Base-by-base conservation (phyloP, 2,329 filamentous ascomycete species). In the Pseudogymnoascus sp. region DNA sequence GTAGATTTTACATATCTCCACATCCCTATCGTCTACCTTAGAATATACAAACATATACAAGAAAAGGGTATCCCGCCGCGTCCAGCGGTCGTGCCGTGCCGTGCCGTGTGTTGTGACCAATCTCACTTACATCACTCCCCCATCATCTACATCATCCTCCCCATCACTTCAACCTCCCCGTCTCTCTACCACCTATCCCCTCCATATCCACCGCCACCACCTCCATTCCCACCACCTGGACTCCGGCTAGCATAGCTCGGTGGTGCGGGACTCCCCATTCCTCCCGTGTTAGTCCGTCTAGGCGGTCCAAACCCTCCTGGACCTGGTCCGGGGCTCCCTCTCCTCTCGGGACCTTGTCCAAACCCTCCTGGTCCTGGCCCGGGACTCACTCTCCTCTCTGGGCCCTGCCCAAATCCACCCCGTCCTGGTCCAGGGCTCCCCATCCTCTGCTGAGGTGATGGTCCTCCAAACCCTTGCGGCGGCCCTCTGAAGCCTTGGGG, bases 231-330 rank as follows among this genome's bases (percentile, higher is more conserved):
- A 63, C 66, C 46, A 63, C 66, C 46, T 53, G 69, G 65, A 70
- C 66, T 71, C 53, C 69, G 62, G 50, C 62, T 68, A 6, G 67
- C 46, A 50, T 71, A 70, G 14, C 63, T 64, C 28, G 69, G 65
- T 8, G 67, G 62, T 16, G 64, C 65, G 25, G 68, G 64, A 16
- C 50, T 64, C 2, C 46, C 64, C 46, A 53, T 53, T 5, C 46
- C 46, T 2, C 46, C 46, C 2, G 46, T 53, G 46, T 8, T 8
- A 31, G 46, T 53, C 23, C 46, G 46, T 53, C 25, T 31, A 16
- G 46, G 46, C 4, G 46, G 46, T 6, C 46, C 46, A 16, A 53
- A 53, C 14, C 46, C 46, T 53, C 46, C 46, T 16, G 25, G 46
- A 12, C 46, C 46, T 16, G 46, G 46, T 8, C 46, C 46, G 11